Base-by-base conservation (phyloP, 2,329 filamentous ascomycete species). In the Sporothrix protearum region DNA sequence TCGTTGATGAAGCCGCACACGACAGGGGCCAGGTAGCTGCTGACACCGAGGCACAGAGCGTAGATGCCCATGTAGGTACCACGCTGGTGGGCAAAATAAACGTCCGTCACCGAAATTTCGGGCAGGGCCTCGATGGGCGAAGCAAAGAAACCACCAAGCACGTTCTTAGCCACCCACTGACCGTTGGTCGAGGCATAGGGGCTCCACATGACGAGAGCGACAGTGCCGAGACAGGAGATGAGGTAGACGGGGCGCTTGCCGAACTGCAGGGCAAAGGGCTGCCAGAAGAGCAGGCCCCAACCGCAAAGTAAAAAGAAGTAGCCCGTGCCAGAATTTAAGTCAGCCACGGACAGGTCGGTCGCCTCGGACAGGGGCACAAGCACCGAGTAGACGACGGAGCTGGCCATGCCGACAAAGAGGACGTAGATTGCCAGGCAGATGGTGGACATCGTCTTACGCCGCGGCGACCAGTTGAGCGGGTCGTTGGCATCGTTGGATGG, bases 1-100 rank as follows among this genome's bases (percentile, higher is more conserved):
- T 85, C 81, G 49, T 80, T 80, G 72, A 87, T 83, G 75, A 83
- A 86, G 0, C 85, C 85, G 3, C 82, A 82, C 39, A 85, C 76
- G 8, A 87, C 74, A 3, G 85, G 85, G 0, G 82, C 82, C 7
- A 85, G 73, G 73, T 82, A 85, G 73, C 82, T 84, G 75, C 79
- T 80, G 2, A 81, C 83, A 51, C 79, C 80, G 1, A 86, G 77
- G 33, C 81, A 78, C 22, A 85, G 80, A 30, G 78, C 80, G 76
- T 85, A 85, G 3, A 81, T 57, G 30, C 79, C 80, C 79, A 84
- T 82, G 64, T 79, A 82, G n/a, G 77, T 76, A 25, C 82, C 78
- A 45, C 76, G 74, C 39, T 77, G 71, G 72, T 77, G 76, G 1
- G 75, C 74, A 68, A 77, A 77, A 69, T 73, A 76, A 22, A 53